Evolutionary conservation across 2,329 filamentous ascomycete genomes (phyloP).

Genomic region (Alternaria brassicicola): DNA sequence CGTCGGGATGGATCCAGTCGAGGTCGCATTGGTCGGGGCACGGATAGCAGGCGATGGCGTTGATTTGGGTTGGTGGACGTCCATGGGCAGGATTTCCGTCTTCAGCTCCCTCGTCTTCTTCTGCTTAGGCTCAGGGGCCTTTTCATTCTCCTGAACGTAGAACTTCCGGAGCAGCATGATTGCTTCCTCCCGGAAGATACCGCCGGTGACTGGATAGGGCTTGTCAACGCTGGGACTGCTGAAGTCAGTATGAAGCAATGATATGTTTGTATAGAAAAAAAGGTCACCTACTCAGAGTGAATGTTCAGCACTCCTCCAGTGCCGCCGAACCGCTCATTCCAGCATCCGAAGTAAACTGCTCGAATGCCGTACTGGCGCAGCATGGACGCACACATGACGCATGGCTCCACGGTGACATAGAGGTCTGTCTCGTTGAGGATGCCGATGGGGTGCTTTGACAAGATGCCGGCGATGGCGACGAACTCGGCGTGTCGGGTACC

Average conservation of each 20-base stretch:
- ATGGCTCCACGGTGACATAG: constrained; percentile 98
- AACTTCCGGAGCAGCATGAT: constrained; percentile 91
- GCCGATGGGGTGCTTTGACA: constrained; percentile 67
- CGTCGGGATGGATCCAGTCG: constrained; percentile 8
- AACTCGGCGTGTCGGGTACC: constrained; percentile 96
- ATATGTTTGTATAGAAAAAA: not conserved
- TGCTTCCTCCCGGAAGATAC: constrained; percentile 88
- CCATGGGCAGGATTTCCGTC: constrained; percentile 60
- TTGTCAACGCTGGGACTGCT: constrained; percentile 70
- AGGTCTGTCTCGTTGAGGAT: constrained; percentile 77
- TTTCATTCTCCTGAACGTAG: constrained; percentile 96
- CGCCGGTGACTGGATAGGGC: constrained; percentile 82
- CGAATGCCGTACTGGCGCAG: constrained; percentile 86
- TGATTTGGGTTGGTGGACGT: constrained; percentile 47
- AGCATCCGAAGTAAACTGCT: constrained; percentile 91
- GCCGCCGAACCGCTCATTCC: constrained; percentile 96
- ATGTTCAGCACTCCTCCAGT: constrained; percentile 92
- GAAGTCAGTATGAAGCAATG: constrained; percentile 19
- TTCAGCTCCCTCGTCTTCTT: constrained; percentile 70
- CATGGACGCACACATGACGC: constrained; percentile 97
- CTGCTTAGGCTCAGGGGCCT: constrained; percentile 69
- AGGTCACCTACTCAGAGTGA: constrained; percentile 66
- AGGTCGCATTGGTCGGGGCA: constrained; percentile 1
- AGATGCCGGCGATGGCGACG: constrained; percentile 75
- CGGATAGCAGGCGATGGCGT: constrained; percentile 28